A percentile compares a stretch with the other conserved stretches of the same genome.
These are phyloP conservation scores for Neofusicoccum ribis DNA, from an alignment of 2,329 filamentous ascomycete genomes.

Conservation along the genomic window DNA sequence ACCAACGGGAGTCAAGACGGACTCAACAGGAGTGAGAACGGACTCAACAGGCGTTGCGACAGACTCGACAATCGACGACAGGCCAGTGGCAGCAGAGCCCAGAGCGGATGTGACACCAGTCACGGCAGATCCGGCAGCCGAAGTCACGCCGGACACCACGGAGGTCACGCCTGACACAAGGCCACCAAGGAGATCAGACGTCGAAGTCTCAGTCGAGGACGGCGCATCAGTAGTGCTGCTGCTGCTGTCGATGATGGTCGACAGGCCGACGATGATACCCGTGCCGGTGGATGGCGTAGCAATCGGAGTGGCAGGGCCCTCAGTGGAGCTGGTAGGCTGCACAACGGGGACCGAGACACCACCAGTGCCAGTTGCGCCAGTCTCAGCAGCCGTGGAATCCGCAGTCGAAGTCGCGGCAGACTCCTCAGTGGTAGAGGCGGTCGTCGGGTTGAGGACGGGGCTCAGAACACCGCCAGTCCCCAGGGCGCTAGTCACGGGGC, in stretches of 20 bases:
- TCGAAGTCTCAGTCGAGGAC: constrained; percentile 8
- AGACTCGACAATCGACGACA: background rate
- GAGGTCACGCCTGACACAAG: constrained; percentile 14
- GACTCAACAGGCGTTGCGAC: background rate
- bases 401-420: background rate
- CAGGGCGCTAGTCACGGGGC: constrained; percentile 13
- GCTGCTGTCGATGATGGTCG: constrained; percentile 29
- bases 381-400: constrained; percentile 25
- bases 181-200: constrained; percentile 6
- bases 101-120: background rate
- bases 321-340: constrained; percentile 1
- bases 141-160: constrained; percentile 3
- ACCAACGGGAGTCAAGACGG: background rate
- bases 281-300: constrained; percentile 20
- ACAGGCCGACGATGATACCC: constrained; percentile 35
- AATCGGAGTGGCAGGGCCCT: background rate
- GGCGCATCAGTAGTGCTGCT: constrained; percentile 16
- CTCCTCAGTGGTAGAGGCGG: background rate
- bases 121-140: constrained; percentile 3
- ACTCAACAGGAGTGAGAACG: background rate
- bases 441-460: constrained; percentile 17
- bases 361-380: constrained; percentile 7
- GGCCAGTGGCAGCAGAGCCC: background rate
- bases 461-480: constrained; percentile 17
- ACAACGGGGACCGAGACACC: constrained; percentile 13